Evolutionary conservation across 2,329 filamentous ascomycete species (phyloP).

Genomic region (Fusarium longipes): DNA sequence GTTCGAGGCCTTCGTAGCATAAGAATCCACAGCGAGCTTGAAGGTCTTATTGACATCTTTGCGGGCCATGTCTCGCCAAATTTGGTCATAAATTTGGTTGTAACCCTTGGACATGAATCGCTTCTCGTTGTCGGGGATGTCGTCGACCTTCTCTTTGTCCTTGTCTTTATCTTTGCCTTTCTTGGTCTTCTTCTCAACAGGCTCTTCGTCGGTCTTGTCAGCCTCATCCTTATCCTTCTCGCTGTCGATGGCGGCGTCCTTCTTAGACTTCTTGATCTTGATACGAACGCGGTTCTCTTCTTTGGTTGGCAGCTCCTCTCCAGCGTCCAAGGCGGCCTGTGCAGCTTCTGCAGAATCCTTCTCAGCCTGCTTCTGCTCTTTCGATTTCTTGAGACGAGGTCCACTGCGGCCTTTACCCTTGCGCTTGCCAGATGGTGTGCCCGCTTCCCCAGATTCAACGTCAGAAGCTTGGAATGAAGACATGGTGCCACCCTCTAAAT

Average conservation of each 20-base stretch:
- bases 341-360: constrained; percentile 87
- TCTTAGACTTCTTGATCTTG: constrained; percentile 68
- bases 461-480: constrained; percentile 82
- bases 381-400: constrained; percentile 88
- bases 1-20: constrained; percentile 90
- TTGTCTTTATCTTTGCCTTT: constrained; percentile 60
- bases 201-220: constrained; percentile 57
- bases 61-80: constrained; percentile 92
- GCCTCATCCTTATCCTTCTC: constrained; percentile 59
- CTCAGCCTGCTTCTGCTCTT: constrained; percentile 83
- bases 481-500: constrained; percentile 86
- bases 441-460: constrained; percentile 60
- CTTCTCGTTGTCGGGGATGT: constrained; percentile 66
- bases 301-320: constrained; percentile 73
- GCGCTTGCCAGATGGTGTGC: constrained; percentile 46
- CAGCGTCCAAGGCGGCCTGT: constrained; percentile 83
- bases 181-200: constrained; percentile 59
- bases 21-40: constrained; percentile 86
- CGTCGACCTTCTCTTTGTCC: constrained; percentile 64
- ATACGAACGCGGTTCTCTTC: constrained; percentile 71
- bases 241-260: constrained; percentile 44
- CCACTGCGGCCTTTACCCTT: constrained; percentile 67
- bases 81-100: constrained; percentile 97
- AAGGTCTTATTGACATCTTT: constrained; percentile 95
- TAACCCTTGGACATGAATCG: constrained; percentile 90